Evolutionary conservation across 352 stramenopile species (phyloP).

Genomic region (Blastocystis sp.): DNA sequence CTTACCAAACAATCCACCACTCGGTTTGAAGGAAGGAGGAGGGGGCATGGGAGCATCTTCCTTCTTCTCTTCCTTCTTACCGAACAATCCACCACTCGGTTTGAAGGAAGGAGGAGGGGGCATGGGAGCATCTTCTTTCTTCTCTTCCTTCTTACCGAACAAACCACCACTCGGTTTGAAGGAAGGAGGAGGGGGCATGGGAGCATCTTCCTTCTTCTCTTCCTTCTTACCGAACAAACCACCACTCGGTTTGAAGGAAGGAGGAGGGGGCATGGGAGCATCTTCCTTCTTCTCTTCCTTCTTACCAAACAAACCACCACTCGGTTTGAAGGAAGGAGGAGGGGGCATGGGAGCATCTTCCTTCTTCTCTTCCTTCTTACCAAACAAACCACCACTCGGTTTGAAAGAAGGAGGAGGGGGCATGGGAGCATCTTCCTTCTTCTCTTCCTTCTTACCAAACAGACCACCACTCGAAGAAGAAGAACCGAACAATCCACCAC

Average conservation of each 20-base stretch:
- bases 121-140: not conserved
- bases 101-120: not conserved
- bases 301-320: not conserved
- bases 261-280: not conserved
- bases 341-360: not conserved
- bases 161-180: too few species aligned
- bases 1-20: constrained; percentile 1
- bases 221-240: not conserved
- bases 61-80: not conserved
- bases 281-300: not conserved
- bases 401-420: not conserved
- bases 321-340: not conserved
- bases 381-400: not conserved
- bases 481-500: not conserved
- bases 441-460: not conserved
- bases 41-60: not conserved
- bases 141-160: not conserved
- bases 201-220: not conserved
- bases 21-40: not conserved
- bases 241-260: not conserved
- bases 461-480: not conserved
- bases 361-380: not conserved
- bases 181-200: not conserved
- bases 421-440: not conserved
- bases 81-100: not conserved